These are phyloP conservation scores for Ophiostoma triangulosporum DNA, from an alignment of 2,329 filamentous ascomycete species.

Conservation along the genomic window DNA sequence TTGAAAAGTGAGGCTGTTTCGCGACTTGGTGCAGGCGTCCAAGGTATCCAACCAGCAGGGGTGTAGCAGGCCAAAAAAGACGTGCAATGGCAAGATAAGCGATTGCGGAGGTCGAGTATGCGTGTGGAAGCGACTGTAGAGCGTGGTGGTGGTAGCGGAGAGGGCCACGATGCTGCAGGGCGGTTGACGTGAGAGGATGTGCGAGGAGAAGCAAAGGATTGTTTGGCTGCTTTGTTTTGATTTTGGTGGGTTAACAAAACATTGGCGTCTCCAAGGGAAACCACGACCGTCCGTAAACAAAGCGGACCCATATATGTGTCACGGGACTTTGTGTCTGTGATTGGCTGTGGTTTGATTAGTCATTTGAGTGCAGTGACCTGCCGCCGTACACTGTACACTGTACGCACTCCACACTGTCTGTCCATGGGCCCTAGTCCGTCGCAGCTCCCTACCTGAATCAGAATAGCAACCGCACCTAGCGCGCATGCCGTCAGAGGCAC, in stretches of 20 bases:
- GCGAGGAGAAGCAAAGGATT: conserved; percentile 7
- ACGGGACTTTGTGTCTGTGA: conserved; percentile 1
- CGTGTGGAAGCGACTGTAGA: conserved; percentile 3
- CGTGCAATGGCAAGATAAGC: background rate
- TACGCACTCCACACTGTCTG: no score
- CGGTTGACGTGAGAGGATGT: conserved; percentile 1
- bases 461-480: background rate
- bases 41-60: conserved; percentile 10
- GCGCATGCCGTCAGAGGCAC: background rate
- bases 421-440: background rate
- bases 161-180: conserved; percentile 5
- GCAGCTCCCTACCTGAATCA: background rate
- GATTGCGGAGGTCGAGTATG: background rate
- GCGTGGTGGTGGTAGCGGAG: conserved; percentile 1
- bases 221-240: conserved; percentile 18
- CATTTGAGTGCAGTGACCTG: no score
- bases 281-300: conserved; percentile 13
- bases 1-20: background rate
- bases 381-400: no score
- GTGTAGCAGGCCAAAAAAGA: background rate
- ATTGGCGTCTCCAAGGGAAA: conserved; percentile 16
- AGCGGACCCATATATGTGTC: conserved; percentile 5
- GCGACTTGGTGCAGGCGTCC: conserved; percentile 4
- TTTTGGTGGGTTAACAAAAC: conserved; percentile 15
- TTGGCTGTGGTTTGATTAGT: conserved; percentile 3